Base-by-base conservation (phyloP, 257 asterid genomes). In the Cinchona pubescens region DNA sequence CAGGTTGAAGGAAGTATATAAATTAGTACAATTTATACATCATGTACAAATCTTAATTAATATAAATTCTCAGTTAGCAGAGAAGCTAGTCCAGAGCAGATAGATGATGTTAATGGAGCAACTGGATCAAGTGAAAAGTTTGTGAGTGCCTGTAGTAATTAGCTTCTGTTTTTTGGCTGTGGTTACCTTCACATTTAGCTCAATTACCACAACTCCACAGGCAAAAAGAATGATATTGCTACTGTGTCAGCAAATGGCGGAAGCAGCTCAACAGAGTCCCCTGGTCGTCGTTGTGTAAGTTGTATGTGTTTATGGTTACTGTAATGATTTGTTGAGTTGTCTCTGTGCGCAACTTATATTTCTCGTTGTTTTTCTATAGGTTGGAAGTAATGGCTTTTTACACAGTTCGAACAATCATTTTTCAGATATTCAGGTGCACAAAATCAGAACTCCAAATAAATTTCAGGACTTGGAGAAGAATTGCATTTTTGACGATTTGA, bases 241-340 rank as follows among this genome's bases (percentile, higher is more conserved):
- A 69, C 68, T 55, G 65, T 45, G 56, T 60, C 69, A 75, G 85
- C 80, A 75, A 75, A 74, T 40, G 86, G 86, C 66, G 73, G 84
- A 75, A 84, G 68, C 73, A 75, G 84, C 81, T 83, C 88, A 58
- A 86, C 88, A 73, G 90, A 59, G 46, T 73, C 80, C 77, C 83
- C 86, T 86, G 96, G 94, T 88, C 96, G 92, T 87, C 90, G 90
- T 90, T 89, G 90, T 95, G 99, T 95, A 95, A 95, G 98, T 95
- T 95, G 97, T 92, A 94, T 90, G 97, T 94, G 92, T 86, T 88
- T 90, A 76, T 86, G 87, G 86, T 82, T 87, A 75, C 84, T 73
- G 85, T 69, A 67, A 80, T 80, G 82, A 71, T 51, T 83, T 82
- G 76, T 78, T 72, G 78, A 80, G 83, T 79, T 75, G 49, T 83